Evolutionary conservation across 1,284 basidiomycete genomes (phyloP).

Genomic region (Rugosomyces carneus): DNA sequence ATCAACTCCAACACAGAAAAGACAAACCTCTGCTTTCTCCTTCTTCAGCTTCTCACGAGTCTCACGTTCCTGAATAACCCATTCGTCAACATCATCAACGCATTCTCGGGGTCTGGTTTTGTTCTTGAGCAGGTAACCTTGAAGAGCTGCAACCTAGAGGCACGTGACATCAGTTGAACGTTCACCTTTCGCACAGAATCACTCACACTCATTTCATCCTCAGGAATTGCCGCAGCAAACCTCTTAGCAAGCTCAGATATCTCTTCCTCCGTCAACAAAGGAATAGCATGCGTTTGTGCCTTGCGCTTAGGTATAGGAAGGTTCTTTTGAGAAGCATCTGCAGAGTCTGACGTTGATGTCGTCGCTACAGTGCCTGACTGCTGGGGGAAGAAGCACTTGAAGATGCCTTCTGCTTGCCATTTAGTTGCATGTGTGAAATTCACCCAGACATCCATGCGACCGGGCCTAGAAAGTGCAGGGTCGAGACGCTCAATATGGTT

Average conservation of each 20-base stretch:
- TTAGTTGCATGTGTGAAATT: constrained; percentile 84
- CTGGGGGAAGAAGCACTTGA: constrained; percentile 86
- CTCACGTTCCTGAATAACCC: constrained; percentile 74
- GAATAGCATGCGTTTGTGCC: constrained; percentile 48
- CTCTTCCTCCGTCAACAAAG: constrained; percentile 65
- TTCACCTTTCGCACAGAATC: neutral
- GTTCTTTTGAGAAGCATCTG: constrained; percentile 57
- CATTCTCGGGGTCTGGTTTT: constrained; percentile 78
- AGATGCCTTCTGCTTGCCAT: constrained; percentile 84
- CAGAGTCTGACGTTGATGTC: constrained; percentile 21
- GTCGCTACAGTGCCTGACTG: constrained; percentile 33
- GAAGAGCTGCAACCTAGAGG: constrained; percentile 68
- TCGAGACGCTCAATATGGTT: constrained; percentile 85
- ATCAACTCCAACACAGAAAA: constrained; percentile 8
- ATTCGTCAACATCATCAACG: constrained; percentile 70
- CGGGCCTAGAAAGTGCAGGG: constrained; percentile 73
- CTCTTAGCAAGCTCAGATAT: constrained; percentile 68
- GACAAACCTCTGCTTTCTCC: constrained; percentile 70
- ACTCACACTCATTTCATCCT: constrained; percentile 72
- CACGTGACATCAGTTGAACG: neutral
- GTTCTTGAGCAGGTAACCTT: constrained; percentile 80
- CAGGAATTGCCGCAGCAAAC: constrained; percentile 72
- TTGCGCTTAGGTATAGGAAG: constrained; percentile 65
- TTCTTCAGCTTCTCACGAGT: constrained; percentile 76
- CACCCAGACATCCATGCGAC: constrained; percentile 85